Base-by-base conservation (phyloP, 2,329 filamentous ascomycete species). In the Fusarium concolor region DNA sequence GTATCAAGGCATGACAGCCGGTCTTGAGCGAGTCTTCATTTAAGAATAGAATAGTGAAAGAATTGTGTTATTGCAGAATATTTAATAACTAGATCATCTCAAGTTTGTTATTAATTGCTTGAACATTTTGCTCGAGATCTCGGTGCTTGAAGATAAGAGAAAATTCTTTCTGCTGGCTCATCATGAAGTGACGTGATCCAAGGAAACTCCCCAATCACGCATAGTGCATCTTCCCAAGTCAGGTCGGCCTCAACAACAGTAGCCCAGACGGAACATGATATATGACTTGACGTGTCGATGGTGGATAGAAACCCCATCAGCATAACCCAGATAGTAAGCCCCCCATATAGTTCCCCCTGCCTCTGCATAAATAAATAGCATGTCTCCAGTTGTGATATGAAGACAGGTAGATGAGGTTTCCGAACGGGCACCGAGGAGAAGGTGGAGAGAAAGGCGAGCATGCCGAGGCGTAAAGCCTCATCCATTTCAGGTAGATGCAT, bases 231-330 rank as follows among this genome's bases (percentile, higher is more conserved):
- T 2, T n/a, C 1, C 56, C 58, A 61, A 10, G 28, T 9, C 1
- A 53, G 0, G 1, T 17, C 6, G 0, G 0, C 2, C 1, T 15
- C 1, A 4, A 20, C 33, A 3, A 1, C 1, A 1, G 3, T 3
- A 1, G 1, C 10, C 58, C 58, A 61, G 0, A 24, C 0, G 0
- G 3, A 14, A 2, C 12, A 10, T 3, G 17, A 15, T 5, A 15
- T 5, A 1, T 0, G 2, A n/a, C 29, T 35, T 0, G 58, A 35
- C 1, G 15, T 4, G 0, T 54, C 28, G 10, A 61, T n/a, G 1
- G 45, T 33, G 3, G 56, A 61, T 0, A 61, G 12, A 1, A 11
- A 41, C 0, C 58, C 58, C 45, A 61, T 61, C 15, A 61, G 9
- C 2, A 61, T 10, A 1, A 61, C 12, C 58, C 58, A 61, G 1